Evolutionary conservation across 2,329 filamentous ascomycete genomes (phyloP).

Genomic region (Ophiocordyceps camponoti-leonardi): DNA sequence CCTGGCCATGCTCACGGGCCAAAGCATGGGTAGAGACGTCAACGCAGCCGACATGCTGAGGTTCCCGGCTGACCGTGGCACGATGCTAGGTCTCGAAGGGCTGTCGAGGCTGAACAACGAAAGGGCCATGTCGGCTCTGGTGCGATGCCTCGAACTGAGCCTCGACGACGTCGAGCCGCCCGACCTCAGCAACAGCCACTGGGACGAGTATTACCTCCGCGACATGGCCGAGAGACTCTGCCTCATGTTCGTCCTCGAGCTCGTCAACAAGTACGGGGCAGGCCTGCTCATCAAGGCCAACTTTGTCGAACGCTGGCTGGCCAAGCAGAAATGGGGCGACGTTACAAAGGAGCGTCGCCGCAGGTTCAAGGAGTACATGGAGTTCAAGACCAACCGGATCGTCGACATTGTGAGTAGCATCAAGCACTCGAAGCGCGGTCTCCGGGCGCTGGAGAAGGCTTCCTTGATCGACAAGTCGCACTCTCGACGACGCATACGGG

Average conservation of each 20-base stretch:
- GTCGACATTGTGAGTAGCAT: conserved; percentile 33
- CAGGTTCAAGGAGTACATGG: conserved; percentile 36
- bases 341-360: conserved; percentile 30
- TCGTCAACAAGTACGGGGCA: conserved; percentile 42
- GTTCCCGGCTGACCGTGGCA: conserved; percentile 5
- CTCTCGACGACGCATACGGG: conserved; percentile 10
- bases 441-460: conserved; percentile 30
- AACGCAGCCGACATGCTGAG: not conserved
- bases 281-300: conserved; percentile 41
- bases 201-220: conserved; percentile 45
- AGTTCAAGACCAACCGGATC: conserved; percentile 30
- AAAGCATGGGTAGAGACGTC: conserved; percentile 13
- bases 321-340: conserved; percentile 51
- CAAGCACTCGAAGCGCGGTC: conserved; percentile 31
- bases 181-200: conserved; percentile 34
- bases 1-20: conserved; percentile 33
- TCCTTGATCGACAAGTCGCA: conserved; percentile 24
- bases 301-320: conserved; percentile 60
- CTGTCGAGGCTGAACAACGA: conserved; percentile 30
- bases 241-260: conserved; percentile 36
- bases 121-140: conserved; percentile 36
- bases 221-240: conserved; percentile 44
- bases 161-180: conserved; percentile 31
- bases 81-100: conserved; percentile 14
- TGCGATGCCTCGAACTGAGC: conserved; percentile 41